These are phyloP conservation scores for Polychaeton citri DNA, from an alignment of 2,329 filamentous ascomycete species.

Conservation along the genomic window DNA sequence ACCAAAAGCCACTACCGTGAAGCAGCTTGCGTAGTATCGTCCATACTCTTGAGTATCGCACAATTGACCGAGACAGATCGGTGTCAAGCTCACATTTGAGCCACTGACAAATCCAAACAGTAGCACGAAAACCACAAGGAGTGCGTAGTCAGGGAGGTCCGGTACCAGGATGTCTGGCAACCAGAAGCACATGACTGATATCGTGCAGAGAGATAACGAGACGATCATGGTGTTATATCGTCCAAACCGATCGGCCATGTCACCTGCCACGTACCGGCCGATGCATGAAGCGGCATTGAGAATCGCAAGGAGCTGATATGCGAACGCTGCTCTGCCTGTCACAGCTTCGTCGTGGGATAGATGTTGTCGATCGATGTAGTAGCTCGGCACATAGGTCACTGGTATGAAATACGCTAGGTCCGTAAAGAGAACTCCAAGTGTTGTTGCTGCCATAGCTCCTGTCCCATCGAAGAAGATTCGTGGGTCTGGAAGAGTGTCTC, in stretches of 20 bases:
- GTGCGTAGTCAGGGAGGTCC: slow-evolving; percentile 4
- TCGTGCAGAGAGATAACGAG: slow-evolving; percentile 8
- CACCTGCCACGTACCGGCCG: slow-evolving; percentile 21
- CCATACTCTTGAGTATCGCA: slow-evolving; percentile 16
- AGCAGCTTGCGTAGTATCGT: no score
- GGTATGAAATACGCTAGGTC: slow-evolving; percentile 26
- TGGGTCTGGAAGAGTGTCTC: no score
- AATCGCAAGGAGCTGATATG: slow-evolving; percentile 20
- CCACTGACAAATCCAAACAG: slow-evolving; percentile 18
- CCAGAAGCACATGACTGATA: slow-evolving; percentile 16
- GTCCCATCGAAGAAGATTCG: not conserved
- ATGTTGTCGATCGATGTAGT: slow-evolving; percentile 17
- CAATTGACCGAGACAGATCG: slow-evolving; percentile 20
- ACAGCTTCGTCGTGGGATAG: no score
- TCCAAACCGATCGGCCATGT: slow-evolving; percentile 20
- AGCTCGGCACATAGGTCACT: slow-evolving; percentile 22
- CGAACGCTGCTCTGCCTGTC: slow-evolving; percentile 11
- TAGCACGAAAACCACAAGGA: slow-evolving; percentile 13
- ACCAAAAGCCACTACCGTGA: no score
- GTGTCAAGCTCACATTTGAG: slow-evolving; percentile 17
- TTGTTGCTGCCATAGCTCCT: slow-evolving; percentile 9
- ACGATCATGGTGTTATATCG: slow-evolving; percentile 20
- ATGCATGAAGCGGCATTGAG: slow-evolving; percentile 17
- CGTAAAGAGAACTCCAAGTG: slow-evolving; percentile 20
- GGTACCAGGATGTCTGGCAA: slow-evolving; percentile 4